These are phyloP conservation scores for Nicotiana tomentosiformis DNA, from an alignment of 257 asterid species.

Conservation along the genomic window DNA sequence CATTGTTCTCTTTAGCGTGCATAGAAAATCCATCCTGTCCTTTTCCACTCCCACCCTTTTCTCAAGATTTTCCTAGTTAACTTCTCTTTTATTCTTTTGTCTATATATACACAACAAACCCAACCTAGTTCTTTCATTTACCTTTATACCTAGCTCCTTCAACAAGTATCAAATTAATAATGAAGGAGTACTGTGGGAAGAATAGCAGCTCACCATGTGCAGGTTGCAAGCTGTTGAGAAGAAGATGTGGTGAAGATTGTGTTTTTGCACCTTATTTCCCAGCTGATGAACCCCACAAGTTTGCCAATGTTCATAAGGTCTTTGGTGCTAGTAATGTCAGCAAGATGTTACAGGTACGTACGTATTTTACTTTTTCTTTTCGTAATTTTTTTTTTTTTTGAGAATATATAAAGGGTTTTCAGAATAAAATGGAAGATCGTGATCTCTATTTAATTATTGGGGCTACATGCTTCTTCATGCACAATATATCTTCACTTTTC, in stretches of 20 bases:
- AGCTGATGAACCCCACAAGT: constrained; percentile 8
- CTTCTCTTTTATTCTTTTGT: background rate
- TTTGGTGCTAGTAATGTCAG: constrained; percentile 12
- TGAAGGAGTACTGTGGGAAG: constrained; percentile 5
- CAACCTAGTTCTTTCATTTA: background rate
- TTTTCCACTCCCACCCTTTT: too few relatives aligned
- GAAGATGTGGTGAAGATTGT: constrained; percentile 5
- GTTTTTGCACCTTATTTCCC: constrained; percentile 6
- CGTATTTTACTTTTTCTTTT: background rate
- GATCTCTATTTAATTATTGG: background rate
- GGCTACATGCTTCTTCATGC: too few relatives aligned
- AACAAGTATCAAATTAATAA: background rate
- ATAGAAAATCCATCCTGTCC: too few relatives aligned
- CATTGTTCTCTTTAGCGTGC: too few relatives aligned
- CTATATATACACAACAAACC: background rate
- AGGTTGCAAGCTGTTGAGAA: constrained; percentile 11
- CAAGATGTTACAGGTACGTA: background rate
- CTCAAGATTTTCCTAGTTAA: background rate
- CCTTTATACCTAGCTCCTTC: background rate
- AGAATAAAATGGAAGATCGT: background rate
- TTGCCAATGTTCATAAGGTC: constrained; percentile 10
- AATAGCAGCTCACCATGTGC: constrained; percentile 10
- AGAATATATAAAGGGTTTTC: background rate
- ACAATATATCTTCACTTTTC: too few relatives aligned
- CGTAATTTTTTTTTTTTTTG: too few relatives aligned